These are phyloP conservation scores for Mucor ambiguus DNA, from an alignment of 371 early-diverging fungal species.

Conservation along the genomic window DNA sequence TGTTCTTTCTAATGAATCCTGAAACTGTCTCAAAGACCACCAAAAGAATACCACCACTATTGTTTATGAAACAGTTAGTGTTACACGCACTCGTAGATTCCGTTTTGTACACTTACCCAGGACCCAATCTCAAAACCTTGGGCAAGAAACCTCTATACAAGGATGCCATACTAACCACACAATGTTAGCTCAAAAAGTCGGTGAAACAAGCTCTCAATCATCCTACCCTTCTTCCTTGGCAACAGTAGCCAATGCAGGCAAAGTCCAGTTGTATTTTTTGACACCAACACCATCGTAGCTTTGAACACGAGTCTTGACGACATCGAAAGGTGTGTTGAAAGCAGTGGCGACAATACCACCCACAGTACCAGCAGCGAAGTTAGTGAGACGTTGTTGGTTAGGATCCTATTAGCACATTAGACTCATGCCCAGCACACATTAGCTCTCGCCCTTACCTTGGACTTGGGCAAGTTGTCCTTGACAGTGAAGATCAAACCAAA, in stretches of 20 bases:
- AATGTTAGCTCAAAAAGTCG: not conserved
- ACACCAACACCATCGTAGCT: constrained; percentile 69
- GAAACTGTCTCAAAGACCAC: constrained; percentile 94
- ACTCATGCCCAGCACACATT: not conserved
- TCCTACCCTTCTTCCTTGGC: constrained; percentile 89
- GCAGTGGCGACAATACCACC: constrained; percentile 96
- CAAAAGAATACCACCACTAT: constrained; percentile 77
- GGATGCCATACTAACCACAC: constrained; percentile 63
- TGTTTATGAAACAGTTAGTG: constrained; percentile 16
- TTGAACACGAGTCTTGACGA: constrained; percentile 97
- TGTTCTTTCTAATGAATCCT: constrained; percentile 79
- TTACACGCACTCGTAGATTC: constrained; percentile 1
- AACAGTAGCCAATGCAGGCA: constrained; percentile 86
- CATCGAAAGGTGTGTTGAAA: constrained; percentile 96
- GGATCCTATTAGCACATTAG: constrained; percentile 49
- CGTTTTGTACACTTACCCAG: constrained; percentile 62
- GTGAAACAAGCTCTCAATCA: not conserved
- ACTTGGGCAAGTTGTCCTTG: constrained; percentile 76
- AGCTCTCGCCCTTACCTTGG: constrained; percentile 53
- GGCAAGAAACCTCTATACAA: constrained; percentile 97
- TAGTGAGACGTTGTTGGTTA: constrained; percentile 76
- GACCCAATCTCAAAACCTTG: constrained; percentile 97
- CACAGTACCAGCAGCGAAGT: constrained; percentile 93
- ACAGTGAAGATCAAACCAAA: constrained; percentile 90
- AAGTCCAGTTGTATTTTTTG: constrained; percentile 86